phyloP scores from a whole-genome alignment of 129 eudicot genomes.

The Cynara cardunculus region DNA sequence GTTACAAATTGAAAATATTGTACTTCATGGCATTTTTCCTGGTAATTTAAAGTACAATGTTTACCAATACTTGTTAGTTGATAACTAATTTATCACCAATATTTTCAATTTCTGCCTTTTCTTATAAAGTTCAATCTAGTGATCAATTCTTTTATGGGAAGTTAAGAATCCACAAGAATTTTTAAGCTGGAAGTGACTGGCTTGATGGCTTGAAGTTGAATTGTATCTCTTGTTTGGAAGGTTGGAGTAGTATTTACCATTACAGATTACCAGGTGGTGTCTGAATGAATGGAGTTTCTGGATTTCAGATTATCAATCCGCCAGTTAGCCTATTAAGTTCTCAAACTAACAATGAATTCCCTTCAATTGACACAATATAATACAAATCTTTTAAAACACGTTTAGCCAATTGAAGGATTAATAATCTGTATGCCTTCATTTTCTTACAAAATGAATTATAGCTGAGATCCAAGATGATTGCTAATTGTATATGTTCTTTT shows the following conservation, averaged over 20 bases:
- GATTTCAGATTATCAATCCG: background rate
- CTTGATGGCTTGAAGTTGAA: background rate
- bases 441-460: background rate
- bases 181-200: background rate
- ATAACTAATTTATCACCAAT: background rate
- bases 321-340: background rate
- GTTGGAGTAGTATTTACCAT: background rate
- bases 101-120: background rate
- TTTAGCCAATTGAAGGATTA: background rate
- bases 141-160: background rate
- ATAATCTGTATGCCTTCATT: background rate
- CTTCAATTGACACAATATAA: background rate
- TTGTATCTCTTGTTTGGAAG: background rate
- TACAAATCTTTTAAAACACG: background rate
- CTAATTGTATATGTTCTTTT: conserved; percentile 12
- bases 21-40: background rate
- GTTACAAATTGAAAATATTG: background rate
- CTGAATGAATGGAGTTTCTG: background rate
- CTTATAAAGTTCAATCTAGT: background rate
- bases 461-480: conserved; percentile 6
- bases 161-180: background rate
- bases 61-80: background rate
- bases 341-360: background rate
- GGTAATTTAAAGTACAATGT: background rate
- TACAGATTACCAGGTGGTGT: background rate